Percentiles rank a stretch among this genome's conserved stretches.
Conservation (phyloP, 2,329 filamentous ascomycete genomes). For the Fusarium mundagurra region DNA sequence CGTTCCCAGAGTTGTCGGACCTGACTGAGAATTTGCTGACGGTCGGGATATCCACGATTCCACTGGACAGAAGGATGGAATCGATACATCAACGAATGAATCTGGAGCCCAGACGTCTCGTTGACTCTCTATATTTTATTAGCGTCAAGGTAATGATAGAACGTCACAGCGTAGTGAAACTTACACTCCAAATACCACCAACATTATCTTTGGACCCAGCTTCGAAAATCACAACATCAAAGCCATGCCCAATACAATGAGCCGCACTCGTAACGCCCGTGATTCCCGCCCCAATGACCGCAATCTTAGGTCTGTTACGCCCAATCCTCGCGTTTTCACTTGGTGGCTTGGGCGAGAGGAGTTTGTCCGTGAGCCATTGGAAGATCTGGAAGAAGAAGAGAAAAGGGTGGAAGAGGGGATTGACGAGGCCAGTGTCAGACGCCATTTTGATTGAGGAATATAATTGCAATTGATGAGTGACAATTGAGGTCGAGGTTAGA, state of each 20-base stretch:
- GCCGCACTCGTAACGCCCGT: slow-evolving; percentile 81
- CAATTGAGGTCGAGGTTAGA: neutral
- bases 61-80: slow-evolving; percentile 85
- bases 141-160: neutral
- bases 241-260: slow-evolving; percentile 86
- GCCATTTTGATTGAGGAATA: slow-evolving; percentile 37
- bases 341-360: slow-evolving; percentile 77
- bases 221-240: slow-evolving; percentile 84
- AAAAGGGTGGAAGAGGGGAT: slow-evolving; percentile 62
- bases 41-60: slow-evolving; percentile 79
- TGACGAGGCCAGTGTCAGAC: slow-evolving; percentile 47
- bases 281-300: slow-evolving; percentile 76
- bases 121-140: slow-evolving; percentile 70
- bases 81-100: slow-evolving; percentile 87
- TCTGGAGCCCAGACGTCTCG: slow-evolving; percentile 83
- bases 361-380: slow-evolving; percentile 70
- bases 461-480: neutral
- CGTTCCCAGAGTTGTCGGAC: slow-evolving; percentile 77
- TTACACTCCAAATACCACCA: slow-evolving; percentile 83
- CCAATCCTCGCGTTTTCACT: slow-evolving; percentile 64
- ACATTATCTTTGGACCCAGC: slow-evolving; percentile 71
- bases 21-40: slow-evolving; percentile 78
- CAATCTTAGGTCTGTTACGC: slow-evolving; percentile 67
- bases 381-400: slow-evolving; percentile 71
- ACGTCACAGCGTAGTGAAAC: slow-evolving; percentile 37